Evolutionary conservation across 2,329 filamentous ascomycete species (phyloP).

Genomic region (Aspergillus amoenus): DNA sequence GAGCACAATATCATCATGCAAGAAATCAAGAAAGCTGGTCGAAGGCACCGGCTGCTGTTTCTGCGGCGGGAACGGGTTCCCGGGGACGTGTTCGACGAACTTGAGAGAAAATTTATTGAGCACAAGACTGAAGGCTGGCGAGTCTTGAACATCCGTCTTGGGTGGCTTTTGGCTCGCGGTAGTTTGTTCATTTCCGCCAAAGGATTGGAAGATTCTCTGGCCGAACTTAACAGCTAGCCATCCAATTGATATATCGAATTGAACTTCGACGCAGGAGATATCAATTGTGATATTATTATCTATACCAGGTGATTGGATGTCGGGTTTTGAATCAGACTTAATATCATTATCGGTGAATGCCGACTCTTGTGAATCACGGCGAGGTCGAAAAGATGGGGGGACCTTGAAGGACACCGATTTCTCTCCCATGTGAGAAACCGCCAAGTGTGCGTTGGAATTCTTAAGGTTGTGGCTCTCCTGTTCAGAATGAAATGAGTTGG

Average conservation of each 20-base stretch:
- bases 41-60: slow-evolving; percentile 9
- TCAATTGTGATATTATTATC: slow-evolving; percentile 29
- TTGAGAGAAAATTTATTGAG: slow-evolving; percentile 34
- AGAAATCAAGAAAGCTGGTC: slow-evolving; percentile 19
- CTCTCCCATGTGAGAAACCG: slow-evolving; percentile 23
- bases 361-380: slow-evolving; percentile 19
- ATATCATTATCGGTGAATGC: slow-evolving; percentile 9
- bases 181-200: slow-evolving; percentile 15
- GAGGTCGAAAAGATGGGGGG: slow-evolving; percentile 21
- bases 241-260: slow-evolving; percentile 42
- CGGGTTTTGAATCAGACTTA: slow-evolving; percentile 6
- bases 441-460: slow-evolving; percentile 21
- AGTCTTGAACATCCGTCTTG: slow-evolving; percentile 10
- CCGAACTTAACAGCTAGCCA: slow-evolving; percentile 41
- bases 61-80: slow-evolving; percentile 25
- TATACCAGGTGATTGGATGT: neutral
- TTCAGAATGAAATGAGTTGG: slow-evolving; percentile 12
- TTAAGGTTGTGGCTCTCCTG: slow-evolving; percentile 20
- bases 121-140: slow-evolving; percentile 24
- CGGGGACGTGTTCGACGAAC: slow-evolving; percentile 39
- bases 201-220: slow-evolving; percentile 29
- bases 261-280: slow-evolving; percentile 29
- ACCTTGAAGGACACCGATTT: slow-evolving; percentile 21
- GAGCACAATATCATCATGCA: slow-evolving; percentile 35
- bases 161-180: slow-evolving; percentile 5